phyloP scores from a whole-genome alignment of 1,284 basidiomycete genomes.

The Clitocybe nebularis region DNA sequence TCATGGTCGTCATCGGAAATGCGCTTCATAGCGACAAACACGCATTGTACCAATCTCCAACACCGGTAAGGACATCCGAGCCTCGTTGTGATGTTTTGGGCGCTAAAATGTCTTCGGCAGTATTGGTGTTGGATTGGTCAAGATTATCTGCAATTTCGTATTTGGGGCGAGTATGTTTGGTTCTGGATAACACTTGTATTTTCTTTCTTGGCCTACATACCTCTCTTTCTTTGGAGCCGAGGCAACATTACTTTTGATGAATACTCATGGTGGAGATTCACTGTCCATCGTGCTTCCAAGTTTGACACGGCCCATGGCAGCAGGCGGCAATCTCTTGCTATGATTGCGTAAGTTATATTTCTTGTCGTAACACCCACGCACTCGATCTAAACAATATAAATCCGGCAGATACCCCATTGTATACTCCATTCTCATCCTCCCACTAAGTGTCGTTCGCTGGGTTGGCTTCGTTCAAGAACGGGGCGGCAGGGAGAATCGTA shows the following conservation, averaged over 20 bases:
- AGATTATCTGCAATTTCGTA: constrained; percentile 26
- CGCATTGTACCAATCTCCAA: constrained; percentile 28
- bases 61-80: constrained; percentile 27
- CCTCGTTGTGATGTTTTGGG: background rate
- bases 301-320: constrained; percentile 12
- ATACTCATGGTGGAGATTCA: constrained; percentile 31
- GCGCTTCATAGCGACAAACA: constrained; percentile 17
- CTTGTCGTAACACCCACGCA: constrained; percentile 4
- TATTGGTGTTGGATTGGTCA: constrained; percentile 44
- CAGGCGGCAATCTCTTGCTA: constrained; percentile 23
- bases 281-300: constrained; percentile 19
- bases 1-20: constrained; percentile 31
- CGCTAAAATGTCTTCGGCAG: constrained; percentile 12
- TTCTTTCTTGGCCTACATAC: constrained; percentile 32
- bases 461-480: constrained; percentile 23
- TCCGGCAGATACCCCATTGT: constrained; percentile 28
- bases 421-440: constrained; percentile 26
- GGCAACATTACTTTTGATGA: constrained; percentile 33
- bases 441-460: constrained; percentile 27
- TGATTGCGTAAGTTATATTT: constrained; percentile 15
- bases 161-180: constrained; percentile 41
- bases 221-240: constrained; percentile 35
- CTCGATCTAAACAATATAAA: background rate
- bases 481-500: constrained; percentile 11
- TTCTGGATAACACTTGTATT: constrained; percentile 36